Evolutionary conservation across 495 filamentous ascomycete species (phyloP).

Genomic region (Rhypophila decipiens): DNA sequence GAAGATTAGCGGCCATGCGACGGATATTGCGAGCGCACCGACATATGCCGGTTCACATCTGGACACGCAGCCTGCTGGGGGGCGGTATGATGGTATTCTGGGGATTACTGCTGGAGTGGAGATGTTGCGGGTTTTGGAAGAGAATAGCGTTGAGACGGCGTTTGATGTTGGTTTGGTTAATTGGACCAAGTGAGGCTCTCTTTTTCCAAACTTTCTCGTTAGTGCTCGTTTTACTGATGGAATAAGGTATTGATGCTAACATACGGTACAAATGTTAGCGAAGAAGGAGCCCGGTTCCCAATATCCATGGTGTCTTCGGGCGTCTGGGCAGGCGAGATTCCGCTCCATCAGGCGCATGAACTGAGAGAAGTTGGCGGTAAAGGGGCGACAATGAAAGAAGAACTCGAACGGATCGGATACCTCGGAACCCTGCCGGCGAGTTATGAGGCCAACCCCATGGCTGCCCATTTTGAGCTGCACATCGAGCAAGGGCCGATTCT

Average conservation of each 20-base stretch:
- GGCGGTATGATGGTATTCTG: conserved; percentile 71
- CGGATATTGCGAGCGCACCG: conserved; percentile 26
- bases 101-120: conserved; percentile 69
- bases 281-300: conserved; percentile 77
- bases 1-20: conserved; percentile 7
- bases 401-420: conserved; percentile 66
- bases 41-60: conserved; percentile 70
- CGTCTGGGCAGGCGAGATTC: conserved; percentile 66
- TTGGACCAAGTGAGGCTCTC: conserved; percentile 73
- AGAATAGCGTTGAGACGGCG: conserved; percentile 61
- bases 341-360: conserved; percentile 54
- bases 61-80: conserved; percentile 73
- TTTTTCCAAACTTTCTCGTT: too few species aligned
- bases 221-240: not conserved
- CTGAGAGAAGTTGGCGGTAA: conserved; percentile 45
- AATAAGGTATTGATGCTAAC: not conserved
- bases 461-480: conserved; percentile 77
- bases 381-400: conserved; percentile 56
- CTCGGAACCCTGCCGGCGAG: conserved; percentile 53
- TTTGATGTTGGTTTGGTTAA: conserved; percentile 68
- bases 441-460: conserved; percentile 60
- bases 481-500: conserved; percentile 78
- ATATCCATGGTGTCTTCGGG: conserved; percentile 71
- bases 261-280: conserved; percentile 32
- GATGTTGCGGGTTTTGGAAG: conserved; percentile 60